Evolutionary conservation across 306 rosid genomes (phyloP).

Genomic region (Pyrus communis): DNA sequence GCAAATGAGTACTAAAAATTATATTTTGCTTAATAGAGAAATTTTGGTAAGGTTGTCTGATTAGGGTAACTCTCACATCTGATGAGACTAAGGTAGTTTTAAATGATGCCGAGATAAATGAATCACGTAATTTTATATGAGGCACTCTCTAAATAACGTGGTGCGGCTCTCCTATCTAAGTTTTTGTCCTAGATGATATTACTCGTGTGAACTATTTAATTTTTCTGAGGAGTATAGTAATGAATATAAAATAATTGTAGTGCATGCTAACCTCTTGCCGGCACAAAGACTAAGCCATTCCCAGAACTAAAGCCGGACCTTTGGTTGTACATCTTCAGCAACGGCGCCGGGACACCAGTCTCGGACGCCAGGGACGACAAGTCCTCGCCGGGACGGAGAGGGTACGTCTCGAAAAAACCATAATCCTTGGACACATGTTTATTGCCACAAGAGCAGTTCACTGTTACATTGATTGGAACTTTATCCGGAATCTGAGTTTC

Average conservation of each 20-base stretch:
- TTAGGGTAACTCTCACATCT: background rate
- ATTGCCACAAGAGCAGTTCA: constrained; percentile 66
- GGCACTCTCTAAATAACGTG: background rate
- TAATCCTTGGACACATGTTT: constrained; percentile 38
- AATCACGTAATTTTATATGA: too few species aligned
- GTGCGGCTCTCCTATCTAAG: background rate
- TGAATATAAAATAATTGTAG: background rate
- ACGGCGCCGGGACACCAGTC: constrained; percentile 23
- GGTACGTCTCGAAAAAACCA: constrained; percentile 49
- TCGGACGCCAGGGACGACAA: constrained; percentile 26
- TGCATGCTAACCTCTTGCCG: constrained; percentile 56
- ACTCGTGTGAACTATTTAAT: background rate
- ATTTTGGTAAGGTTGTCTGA: rapidly evolving
- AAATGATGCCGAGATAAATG: too few species aligned
- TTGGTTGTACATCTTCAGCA: constrained; percentile 41
- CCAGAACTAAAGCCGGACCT: constrained; percentile 30
- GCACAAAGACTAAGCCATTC: constrained; percentile 45
- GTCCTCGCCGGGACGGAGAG: constrained; percentile 21
- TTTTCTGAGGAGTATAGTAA: background rate
- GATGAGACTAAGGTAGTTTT: too few species aligned
- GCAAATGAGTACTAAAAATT: background rate
- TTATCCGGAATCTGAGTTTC: background rate
- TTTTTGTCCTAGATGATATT: too few species aligned
- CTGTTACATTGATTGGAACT: constrained; percentile 35
- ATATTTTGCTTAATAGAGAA: too few species aligned